Conservation (phyloP, 352 stramenopile species). For the Thalassiosira hispida region DNA sequence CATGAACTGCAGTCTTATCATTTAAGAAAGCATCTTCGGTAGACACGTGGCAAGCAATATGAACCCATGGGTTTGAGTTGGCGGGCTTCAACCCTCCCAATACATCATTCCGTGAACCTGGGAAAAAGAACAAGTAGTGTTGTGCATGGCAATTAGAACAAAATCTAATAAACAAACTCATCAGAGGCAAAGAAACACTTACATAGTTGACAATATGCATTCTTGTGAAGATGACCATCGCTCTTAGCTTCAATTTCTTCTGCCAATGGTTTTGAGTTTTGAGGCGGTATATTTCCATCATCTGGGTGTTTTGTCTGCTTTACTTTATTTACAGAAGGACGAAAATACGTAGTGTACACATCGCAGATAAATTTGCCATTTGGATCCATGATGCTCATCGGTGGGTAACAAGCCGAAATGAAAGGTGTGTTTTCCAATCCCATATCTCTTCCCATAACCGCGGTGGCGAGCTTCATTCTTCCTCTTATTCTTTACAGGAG, state of each 20-base stretch:
- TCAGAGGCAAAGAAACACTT: neutral
- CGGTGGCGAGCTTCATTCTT: neutral
- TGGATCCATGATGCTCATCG: conserved; percentile 9
- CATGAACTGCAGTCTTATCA: conserved; percentile 6
- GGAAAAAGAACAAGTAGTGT: too few relatives aligned
- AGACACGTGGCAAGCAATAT: conserved; percentile 22
- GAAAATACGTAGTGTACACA: conserved; percentile 24
- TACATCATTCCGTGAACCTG: conserved; percentile 8
- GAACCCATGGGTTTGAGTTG: conserved; percentile 25
- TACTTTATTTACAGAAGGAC: conserved; percentile 24
- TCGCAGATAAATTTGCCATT: conserved; percentile 34
- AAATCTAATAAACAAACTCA: too few relatives aligned
- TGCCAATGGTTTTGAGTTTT: conserved; percentile 20
- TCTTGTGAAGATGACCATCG: conserved; percentile 25
- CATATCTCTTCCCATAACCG: conserved; percentile 30
- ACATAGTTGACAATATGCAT: conserved; percentile 30
- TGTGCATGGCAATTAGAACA: too few relatives aligned
- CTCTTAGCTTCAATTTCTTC: conserved; percentile 30
- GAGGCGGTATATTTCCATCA: conserved; percentile 11
- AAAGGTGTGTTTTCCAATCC: conserved; percentile 20
- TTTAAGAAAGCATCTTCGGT: conserved; percentile 5
- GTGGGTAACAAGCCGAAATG: conserved; percentile 32
- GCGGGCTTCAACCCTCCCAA: conserved; percentile 14
- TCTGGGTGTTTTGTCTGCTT: conserved; percentile 2
- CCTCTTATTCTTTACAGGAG: neutral